Evolutionary conservation across 345 rosid genomes (phyloP).

Genomic region (Raphanus raphanistrum): DNA sequence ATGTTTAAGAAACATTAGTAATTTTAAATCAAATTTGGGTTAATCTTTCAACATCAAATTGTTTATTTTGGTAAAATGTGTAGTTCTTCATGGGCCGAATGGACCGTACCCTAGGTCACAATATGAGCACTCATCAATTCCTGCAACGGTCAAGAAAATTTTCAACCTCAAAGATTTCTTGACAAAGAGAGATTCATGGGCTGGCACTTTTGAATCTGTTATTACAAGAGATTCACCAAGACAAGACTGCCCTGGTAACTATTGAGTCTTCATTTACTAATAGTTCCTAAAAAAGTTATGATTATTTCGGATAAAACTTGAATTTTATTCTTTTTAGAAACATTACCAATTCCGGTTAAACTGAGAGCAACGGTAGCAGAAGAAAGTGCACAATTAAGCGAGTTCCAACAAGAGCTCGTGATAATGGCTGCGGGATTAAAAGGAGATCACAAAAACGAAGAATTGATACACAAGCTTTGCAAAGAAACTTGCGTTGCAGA

Average conservation of each 20-base stretch:
- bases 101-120: slow-evolving; percentile 53
- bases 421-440: slow-evolving; percentile 59
- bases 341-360: slow-evolving; percentile 48
- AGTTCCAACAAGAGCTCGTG: slow-evolving; percentile 69
- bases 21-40: neutral
- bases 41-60: neutral
- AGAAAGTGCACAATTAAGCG: slow-evolving; percentile 55
- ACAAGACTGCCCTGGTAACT: slow-evolving; percentile 53
- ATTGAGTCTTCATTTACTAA: neutral
- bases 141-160: slow-evolving; percentile 56
- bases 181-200: slow-evolving; percentile 62
- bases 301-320: neutral
- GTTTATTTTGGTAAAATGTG: slow-evolving; percentile 1
- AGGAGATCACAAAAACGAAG: slow-evolving; percentile 56
- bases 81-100: slow-evolving; percentile 51
- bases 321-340: slow-evolving; percentile 33
- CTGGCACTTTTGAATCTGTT: slow-evolving; percentile 54
- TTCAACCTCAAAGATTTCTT: slow-evolving; percentile 52
- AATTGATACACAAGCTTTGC: slow-evolving; percentile 51
- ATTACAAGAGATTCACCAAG: slow-evolving; percentile 46
- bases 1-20: neutral
- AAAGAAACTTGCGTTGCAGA: slow-evolving; percentile 58
- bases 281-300: neutral
- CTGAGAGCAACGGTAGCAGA: slow-evolving; percentile 41
- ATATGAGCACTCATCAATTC: slow-evolving; percentile 61